Conservation (phyloP, 768 basidiomycete species). For the Saitozyma sp. region DNA sequence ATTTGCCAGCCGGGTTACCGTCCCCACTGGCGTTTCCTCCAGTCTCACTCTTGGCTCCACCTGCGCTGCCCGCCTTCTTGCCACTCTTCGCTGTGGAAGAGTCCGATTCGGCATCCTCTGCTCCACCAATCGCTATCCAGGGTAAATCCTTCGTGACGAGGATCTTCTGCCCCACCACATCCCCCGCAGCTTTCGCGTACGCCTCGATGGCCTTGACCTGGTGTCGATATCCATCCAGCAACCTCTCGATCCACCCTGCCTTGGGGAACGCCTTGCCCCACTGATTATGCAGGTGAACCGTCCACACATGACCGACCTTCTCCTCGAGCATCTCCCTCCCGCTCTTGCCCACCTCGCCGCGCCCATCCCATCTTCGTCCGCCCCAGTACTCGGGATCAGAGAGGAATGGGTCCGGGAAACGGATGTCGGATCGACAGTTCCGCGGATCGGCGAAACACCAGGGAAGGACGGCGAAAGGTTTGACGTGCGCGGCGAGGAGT, state of each 20-base stretch:
- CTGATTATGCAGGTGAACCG: constrained; percentile 91
- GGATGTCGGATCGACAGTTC: constrained; percentile 86
- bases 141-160: background rate
- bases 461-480: constrained; percentile 87
- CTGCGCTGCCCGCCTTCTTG: too few species aligned
- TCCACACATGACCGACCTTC: constrained; percentile 67
- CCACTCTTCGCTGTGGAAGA: too few species aligned
- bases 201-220: constrained; percentile 38
- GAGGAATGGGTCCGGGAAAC: constrained; percentile 86
- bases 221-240: constrained; percentile 56
- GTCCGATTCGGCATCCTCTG: too few species aligned
- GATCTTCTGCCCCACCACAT: background rate
- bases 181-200: constrained; percentile 7
- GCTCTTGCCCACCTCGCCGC: constrained; percentile 31
- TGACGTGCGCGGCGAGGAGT: constrained; percentile 68
- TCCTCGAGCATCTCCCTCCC: constrained; percentile 57
- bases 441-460: constrained; percentile 93
- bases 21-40: too few species aligned
- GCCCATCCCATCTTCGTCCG: constrained; percentile 62
- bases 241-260: constrained; percentile 81
- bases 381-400: constrained; percentile 64
- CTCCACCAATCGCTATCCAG: too few species aligned
- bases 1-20: too few species aligned
- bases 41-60: too few species aligned
- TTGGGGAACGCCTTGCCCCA: constrained; percentile 85